These are phyloP conservation scores for Macrotyloma uniflorum DNA, from an alignment of 306 rosid species.

Conservation along the genomic window DNA sequence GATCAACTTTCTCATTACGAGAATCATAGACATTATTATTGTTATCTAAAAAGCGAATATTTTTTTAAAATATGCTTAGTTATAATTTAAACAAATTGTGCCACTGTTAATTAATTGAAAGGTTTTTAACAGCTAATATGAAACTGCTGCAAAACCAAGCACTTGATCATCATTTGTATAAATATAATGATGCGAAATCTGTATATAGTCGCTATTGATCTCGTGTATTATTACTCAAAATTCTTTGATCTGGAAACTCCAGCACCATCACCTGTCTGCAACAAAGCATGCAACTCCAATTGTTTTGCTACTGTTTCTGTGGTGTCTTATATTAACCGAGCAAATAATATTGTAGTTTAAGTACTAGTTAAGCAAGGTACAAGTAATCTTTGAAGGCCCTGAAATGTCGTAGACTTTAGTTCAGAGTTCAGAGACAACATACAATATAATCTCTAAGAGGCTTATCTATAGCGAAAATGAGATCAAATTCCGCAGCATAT, in stretches of 20 bases:
- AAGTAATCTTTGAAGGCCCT: neutral
- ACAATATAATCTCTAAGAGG: no score
- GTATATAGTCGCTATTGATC: no score
- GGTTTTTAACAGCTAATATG: neutral
- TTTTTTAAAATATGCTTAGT: neutral
- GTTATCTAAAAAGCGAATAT: neutral
- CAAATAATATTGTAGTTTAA: neutral
- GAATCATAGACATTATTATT: neutral
- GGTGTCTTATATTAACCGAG: neutral
- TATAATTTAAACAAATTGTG: conserved; percentile 3
- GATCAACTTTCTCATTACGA: neutral
- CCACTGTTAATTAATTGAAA: neutral
- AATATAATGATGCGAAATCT: conserved; percentile 4
- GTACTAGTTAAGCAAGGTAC: neutral
- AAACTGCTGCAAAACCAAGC: conserved; percentile 15
- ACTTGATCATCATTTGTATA: conserved; percentile 1
- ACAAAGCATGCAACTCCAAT: neutral
- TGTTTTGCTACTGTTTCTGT: neutral
- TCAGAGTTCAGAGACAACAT: no score
- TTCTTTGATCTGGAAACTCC: neutral
- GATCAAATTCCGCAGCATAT: neutral
- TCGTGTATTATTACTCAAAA: no score
- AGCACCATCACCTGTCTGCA: neutral
- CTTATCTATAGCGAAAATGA: no score
- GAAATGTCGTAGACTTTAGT: no score